Percentiles rank a stretch among this genome's conserved stretches.
phyloP scores from a whole-genome alignment of 768 basidiomycete genomes.

The Termitomyces sp. region DNA sequence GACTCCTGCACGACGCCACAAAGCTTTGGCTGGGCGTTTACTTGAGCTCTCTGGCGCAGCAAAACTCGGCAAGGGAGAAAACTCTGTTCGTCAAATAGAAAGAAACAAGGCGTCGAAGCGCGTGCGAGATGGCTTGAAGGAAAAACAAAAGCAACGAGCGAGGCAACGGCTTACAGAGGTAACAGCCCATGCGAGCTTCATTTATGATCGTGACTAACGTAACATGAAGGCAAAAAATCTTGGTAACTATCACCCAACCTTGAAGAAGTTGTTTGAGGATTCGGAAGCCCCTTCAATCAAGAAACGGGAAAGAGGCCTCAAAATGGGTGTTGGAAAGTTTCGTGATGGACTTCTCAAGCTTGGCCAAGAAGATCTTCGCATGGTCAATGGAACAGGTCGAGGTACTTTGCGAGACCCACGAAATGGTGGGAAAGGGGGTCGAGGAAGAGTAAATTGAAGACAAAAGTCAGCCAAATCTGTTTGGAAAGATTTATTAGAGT shows the following conservation, averaged over 20 bases:
- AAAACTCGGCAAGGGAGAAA: slow-evolving; percentile 75
- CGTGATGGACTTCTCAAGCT: slow-evolving; percentile 64
- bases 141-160: slow-evolving; percentile 55
- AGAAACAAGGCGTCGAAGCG: slow-evolving; percentile 66
- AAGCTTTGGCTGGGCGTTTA: slow-evolving; percentile 73
- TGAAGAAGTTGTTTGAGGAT: slow-evolving; percentile 62
- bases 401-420: slow-evolving; percentile 17
- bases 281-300: slow-evolving; percentile 24
- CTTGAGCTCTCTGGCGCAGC: slow-evolving; percentile 64
- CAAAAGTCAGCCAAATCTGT: not conserved
- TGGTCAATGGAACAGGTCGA: slow-evolving; percentile 21
- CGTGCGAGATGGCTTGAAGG: slow-evolving; percentile 63
- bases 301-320: slow-evolving; percentile 61
- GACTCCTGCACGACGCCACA: slow-evolving; percentile 62
- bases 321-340: slow-evolving; percentile 79
- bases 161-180: slow-evolving; percentile 67
- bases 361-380: slow-evolving; percentile 54
- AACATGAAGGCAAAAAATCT: slow-evolving; percentile 66
- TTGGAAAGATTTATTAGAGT: not conserved
- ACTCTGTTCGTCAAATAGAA: slow-evolving; percentile 52
- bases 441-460: slow-evolving; percentile 12
- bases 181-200: slow-evolving; percentile 17
- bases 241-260: slow-evolving; percentile 78
- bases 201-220: not conserved
- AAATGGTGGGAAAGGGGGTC: slow-evolving; percentile 13